Evolutionary conservation across 345 rosid species (phyloP).

Genomic region (Gossypium herbaceum): DNA sequence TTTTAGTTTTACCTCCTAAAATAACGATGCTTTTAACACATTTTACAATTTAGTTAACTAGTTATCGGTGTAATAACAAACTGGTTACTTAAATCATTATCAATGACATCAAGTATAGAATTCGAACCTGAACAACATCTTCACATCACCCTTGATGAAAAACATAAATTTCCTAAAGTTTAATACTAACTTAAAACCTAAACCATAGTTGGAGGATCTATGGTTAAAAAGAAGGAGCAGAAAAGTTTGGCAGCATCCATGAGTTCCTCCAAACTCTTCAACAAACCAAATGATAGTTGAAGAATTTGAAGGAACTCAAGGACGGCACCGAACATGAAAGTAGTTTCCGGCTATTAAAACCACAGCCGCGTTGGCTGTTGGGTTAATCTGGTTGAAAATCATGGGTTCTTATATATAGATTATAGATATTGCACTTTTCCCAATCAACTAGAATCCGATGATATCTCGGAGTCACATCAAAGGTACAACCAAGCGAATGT

Average conservation of each 20-base stretch:
- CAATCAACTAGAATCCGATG: not conserved
- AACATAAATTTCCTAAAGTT: no score
- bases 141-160: no score
- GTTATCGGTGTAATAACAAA: no score
- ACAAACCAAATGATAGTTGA: not conserved
- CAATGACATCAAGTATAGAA: no score
- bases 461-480: not conserved
- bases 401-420: not conserved
- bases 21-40: no score
- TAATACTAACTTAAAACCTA: no score
- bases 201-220: no score
- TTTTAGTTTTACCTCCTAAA: no score
- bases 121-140: no score
- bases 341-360: not conserved
- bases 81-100: no score
- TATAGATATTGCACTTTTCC: not conserved
- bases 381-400: not conserved
- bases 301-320: conserved; percentile 7
- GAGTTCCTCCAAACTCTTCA: conserved; percentile 20
- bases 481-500: not conserved
- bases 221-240: no score
- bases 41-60: no score
- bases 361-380: not conserved
- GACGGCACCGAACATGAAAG: not conserved
- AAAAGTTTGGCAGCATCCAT: conserved; percentile 3